Percentiles rank a stretch among this genome's conserved stretches.
phyloP scores from a whole-genome alignment of 2,329 filamentous ascomycete species.

The Elsinoe australis region DNA sequence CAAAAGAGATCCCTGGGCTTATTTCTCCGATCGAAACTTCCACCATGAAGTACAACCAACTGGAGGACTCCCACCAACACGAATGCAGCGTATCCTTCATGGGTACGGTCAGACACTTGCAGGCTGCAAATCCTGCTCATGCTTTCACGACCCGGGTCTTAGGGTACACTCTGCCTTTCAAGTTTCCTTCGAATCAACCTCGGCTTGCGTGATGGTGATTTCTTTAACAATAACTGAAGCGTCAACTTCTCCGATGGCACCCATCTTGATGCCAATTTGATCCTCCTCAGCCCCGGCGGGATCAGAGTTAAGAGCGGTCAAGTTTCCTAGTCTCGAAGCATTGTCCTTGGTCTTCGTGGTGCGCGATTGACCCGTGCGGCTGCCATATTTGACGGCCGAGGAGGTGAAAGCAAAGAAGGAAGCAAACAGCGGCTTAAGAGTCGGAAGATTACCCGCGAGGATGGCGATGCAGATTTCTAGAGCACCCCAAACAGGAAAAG shows the following conservation, averaged over 20 bases:
- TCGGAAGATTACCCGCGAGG: constrained; percentile 5
- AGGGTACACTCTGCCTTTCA: neutral
- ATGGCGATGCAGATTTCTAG: constrained; percentile 3
- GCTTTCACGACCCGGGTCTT: neutral
- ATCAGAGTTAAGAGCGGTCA: neutral
- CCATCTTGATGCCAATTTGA: neutral
- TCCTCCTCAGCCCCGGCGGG: neutral
- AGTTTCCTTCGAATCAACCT: neutral
- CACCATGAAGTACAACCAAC: no score
- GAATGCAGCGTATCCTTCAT: no score
- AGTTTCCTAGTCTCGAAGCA: neutral
- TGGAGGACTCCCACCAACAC: no score
- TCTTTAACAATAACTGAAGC: neutral
- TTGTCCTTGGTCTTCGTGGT: neutral
- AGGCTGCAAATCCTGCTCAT: no score
- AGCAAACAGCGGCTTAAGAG: neutral
- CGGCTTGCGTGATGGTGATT: neutral
- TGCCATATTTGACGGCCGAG: neutral
- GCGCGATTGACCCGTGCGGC: neutral
- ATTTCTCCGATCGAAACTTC: no score
- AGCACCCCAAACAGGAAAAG: constrained; percentile 1
- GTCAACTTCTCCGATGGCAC: neutral
- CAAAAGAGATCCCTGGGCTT: no score
- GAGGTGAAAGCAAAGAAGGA: neutral
- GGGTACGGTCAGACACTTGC: no score